phyloP scores from a whole-genome alignment of 768 basidiomycete species.

The Suillus plorans region DNA sequence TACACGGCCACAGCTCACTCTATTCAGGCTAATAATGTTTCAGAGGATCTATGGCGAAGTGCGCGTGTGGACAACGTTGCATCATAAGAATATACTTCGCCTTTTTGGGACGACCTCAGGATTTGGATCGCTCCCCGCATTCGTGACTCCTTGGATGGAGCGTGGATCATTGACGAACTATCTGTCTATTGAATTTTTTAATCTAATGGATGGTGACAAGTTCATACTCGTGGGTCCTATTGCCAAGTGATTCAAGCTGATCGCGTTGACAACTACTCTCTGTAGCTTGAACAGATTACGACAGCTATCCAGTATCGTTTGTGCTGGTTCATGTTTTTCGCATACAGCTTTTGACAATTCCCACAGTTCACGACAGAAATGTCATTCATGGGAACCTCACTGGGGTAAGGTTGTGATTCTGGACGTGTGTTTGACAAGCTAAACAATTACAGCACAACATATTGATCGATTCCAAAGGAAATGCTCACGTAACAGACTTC shows the following conservation, averaged over 20 bases:
- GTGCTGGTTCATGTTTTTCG: background rate
- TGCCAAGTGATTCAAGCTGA: background rate
- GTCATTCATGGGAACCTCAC: slow-evolving; percentile 11
- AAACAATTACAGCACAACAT: slow-evolving; percentile 9
- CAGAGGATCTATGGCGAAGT: slow-evolving; percentile 1
- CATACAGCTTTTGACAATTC: background rate
- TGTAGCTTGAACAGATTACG: slow-evolving; percentile 4
- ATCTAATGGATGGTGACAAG: slow-evolving; percentile 8
- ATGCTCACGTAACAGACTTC: slow-evolving; percentile 6
- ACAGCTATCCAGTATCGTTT: slow-evolving; percentile 10
- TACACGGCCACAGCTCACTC: background rate
- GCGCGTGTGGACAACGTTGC: background rate
- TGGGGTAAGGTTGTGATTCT: background rate
- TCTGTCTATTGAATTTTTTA: slow-evolving; percentile 3
- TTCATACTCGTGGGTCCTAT: slow-evolving; percentile 16
- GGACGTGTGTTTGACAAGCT: background rate
- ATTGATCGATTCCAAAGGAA: slow-evolving; percentile 1
- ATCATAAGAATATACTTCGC: slow-evolving; percentile 19
- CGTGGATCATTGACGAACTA: slow-evolving; percentile 23
- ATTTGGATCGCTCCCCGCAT: slow-evolving; percentile 22
- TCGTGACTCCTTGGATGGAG: slow-evolving; percentile 28
- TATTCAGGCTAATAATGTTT: background rate
- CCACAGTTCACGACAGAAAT: slow-evolving; percentile 6
- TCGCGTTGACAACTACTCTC: background rate
- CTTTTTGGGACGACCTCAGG: slow-evolving; percentile 18